Evolutionary conservation across 1,284 basidiomycete species (phyloP).

Genomic region (Tausonia pullulans): DNA sequence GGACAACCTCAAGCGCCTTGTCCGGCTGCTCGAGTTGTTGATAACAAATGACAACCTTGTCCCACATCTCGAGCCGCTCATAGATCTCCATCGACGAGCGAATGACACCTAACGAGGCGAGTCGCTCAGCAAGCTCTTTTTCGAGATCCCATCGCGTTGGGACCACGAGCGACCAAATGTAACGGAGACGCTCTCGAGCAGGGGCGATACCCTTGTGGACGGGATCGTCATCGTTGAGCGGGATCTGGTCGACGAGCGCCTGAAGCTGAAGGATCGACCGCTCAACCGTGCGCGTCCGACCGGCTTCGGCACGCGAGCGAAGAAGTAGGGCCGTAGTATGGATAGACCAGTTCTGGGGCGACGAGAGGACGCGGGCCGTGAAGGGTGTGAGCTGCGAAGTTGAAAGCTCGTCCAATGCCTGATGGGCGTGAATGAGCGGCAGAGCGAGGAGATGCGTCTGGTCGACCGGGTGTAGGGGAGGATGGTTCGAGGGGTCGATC

Average conservation of each 20-base stretch:
- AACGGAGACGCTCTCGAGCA: constrained; percentile 58
- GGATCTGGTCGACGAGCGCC: constrained; percentile 89
- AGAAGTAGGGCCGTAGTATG: constrained; percentile 89
- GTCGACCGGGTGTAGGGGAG: constrained; percentile 76
- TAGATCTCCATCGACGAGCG: constrained; percentile 84
- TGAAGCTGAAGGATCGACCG: constrained; percentile 79
- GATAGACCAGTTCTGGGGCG: constrained; percentile 84
- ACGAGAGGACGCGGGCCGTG: constrained; percentile 68
- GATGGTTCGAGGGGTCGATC: constrained; percentile 73
- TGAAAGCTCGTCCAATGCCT: constrained; percentile 61
- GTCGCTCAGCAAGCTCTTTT: constrained; percentile 69
- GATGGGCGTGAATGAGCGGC: constrained; percentile 76
- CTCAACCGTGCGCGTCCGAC: constrained; percentile 79
- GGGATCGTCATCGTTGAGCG: constrained; percentile 51
- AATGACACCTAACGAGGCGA: constrained; percentile 68
- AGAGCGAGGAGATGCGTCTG: constrained; percentile 80
- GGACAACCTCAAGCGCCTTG: constrained; percentile 63
- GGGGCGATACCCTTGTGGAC: constrained; percentile 33
- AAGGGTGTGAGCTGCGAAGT: constrained; percentile 83
- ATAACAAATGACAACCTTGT: constrained; percentile 79
- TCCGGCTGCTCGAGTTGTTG: constrained; percentile 61
- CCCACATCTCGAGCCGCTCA: constrained; percentile 91
- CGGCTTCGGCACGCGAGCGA: constrained; percentile 73
- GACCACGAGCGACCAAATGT: constrained; percentile 64
- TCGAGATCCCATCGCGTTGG: constrained; percentile 88